Conservation (phyloP, 352 stramenopile species). For the Pythium vanterpoolii region DNA sequence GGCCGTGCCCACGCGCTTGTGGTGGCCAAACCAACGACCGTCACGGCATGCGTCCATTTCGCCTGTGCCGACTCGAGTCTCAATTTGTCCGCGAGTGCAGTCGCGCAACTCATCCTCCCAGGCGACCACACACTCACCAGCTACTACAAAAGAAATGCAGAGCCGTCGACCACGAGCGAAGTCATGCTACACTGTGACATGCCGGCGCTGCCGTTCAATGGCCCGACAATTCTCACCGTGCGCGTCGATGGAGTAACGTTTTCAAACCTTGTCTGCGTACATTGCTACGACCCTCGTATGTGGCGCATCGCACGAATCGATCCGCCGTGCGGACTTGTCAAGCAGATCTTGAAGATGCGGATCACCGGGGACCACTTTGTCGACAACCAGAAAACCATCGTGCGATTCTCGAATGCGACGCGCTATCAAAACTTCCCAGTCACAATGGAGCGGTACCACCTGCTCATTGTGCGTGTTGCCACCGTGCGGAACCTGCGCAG, state of each 20-base stretch:
- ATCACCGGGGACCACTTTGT: slow-evolving; percentile 62
- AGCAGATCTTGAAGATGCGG: slow-evolving; percentile 29
- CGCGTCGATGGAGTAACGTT: slow-evolving; percentile 47
- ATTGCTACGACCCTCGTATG: slow-evolving; percentile 66
- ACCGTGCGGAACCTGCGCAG: slow-evolving; percentile 42
- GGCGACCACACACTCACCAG: slow-evolving; percentile 10
- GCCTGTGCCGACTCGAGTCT: slow-evolving; percentile 42
- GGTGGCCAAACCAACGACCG: not conserved
- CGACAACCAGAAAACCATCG: slow-evolving; percentile 57
- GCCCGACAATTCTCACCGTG: slow-evolving; percentile 42
- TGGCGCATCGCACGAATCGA: slow-evolving; percentile 42
- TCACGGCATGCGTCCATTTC: slow-evolving; percentile 30
- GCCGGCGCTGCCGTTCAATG: slow-evolving; percentile 51
- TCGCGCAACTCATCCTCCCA: slow-evolving; percentile 38
- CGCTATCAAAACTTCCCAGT: slow-evolving; percentile 35
- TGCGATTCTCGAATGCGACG: slow-evolving; percentile 48
- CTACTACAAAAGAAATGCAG: slow-evolving; percentile 3
- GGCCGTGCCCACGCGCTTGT: not conserved
- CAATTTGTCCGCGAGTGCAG: slow-evolving; percentile 29
- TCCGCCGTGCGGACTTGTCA: slow-evolving; percentile 45
- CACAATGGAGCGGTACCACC: slow-evolving; percentile 39
- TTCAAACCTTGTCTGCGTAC: slow-evolving; percentile 58
- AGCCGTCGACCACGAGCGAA: not conserved
- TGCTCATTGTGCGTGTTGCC: slow-evolving; percentile 50
- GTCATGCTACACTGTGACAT: slow-evolving; percentile 53